Percentiles rank a stretch among this genome's conserved stretches.
Evolutionary conservation across 139 green algal species (phyloP).

Genomic region (Volvox africanus): DNA sequence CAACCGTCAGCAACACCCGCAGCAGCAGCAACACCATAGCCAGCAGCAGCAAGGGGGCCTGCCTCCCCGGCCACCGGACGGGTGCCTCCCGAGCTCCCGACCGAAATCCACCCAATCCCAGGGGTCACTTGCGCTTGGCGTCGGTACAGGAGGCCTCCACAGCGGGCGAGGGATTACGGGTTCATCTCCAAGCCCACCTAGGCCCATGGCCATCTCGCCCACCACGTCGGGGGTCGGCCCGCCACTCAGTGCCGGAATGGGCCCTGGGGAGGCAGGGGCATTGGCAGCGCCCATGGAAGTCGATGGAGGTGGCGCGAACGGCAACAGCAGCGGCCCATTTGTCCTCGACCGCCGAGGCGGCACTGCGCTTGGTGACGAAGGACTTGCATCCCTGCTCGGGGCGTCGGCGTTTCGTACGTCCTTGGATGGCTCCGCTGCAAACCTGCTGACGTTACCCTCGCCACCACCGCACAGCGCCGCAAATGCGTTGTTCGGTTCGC

Average conservation of each 20-base stretch:
- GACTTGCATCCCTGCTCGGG: not conserved
- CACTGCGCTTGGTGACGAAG: not conserved
- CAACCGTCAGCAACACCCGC: not conserved
- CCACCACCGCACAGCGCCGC: constrained; percentile 24
- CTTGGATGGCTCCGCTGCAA: constrained; percentile 25
- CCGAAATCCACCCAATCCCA: not conserved
- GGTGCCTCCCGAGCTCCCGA: not conserved
- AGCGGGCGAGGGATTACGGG: not conserved
- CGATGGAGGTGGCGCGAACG: not conserved
- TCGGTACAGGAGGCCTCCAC: not conserved
- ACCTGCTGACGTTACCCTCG: constrained; percentile 34
- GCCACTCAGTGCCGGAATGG: not conserved
- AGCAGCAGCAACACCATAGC: not conserved
- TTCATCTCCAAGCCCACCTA: not conserved
- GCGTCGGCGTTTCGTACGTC: not conserved
- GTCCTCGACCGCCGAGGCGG: constrained; percentile 6
- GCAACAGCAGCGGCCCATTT: not conserved
- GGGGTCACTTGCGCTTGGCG: not conserved
- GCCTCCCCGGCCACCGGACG: constrained; percentile 2
- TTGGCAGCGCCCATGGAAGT: constrained; percentile 6
- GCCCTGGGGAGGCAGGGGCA: not conserved
- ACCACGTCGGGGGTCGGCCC: not conserved
- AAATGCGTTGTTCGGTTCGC: constrained; percentile 14
- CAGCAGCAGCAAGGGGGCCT: not conserved
- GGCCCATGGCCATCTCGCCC: not conserved